Evolutionary conservation across 208 protist species (phyloP), one percentile per base, ranked within the genome.

Genomic region (Acanthamoeba royreba): DNA sequence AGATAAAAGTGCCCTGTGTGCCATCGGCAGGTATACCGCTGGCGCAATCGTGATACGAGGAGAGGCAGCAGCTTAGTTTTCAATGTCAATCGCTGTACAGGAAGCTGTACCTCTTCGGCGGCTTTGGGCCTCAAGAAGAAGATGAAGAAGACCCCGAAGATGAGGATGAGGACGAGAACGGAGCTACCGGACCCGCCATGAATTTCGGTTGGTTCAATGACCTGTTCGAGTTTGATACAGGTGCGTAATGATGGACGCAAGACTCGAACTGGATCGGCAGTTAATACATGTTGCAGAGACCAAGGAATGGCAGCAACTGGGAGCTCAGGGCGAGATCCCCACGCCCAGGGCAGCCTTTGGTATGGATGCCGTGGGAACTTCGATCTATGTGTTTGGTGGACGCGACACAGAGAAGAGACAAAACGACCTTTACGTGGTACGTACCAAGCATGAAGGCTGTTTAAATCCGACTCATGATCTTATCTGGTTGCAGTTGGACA

Each of bases 391-490:
- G 9, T 85, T 85, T 31, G 74, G 74, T 13, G 74, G 74, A 19
- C 19, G 74, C 17, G 74, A 85, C 74, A 85, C 74, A 0, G 52
- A 35, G 42, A 46, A 53, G 38, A 45, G 74, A 7, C 74, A 85
- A 49, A 85, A 85, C 74, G 74, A 85, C 38, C 74, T 85, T 28
- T 53, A 85, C 28, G 40, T 85, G 74, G 74, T 85, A 28, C 42
- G 74, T 28, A 38, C 7, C 42, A 81, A 8, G 69, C 7, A 9
- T 43, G 11, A 28, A 81, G 38, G 15, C 4, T 4, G 35, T 9
- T n/a, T 42, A 46, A 17, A 2, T 25, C 8, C 17, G 1, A 31
- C 15, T 5, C 25, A 3, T 85, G 9, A 15, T 47, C 9, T 22
- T 81, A n/a, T 53, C 40, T 46, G 22, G 22, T 33, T 42, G 25